These are phyloP conservation scores for Kwoniella dendrophila DNA, from an alignment of 768 basidiomycete genomes.

Conservation along the genomic window DNA sequence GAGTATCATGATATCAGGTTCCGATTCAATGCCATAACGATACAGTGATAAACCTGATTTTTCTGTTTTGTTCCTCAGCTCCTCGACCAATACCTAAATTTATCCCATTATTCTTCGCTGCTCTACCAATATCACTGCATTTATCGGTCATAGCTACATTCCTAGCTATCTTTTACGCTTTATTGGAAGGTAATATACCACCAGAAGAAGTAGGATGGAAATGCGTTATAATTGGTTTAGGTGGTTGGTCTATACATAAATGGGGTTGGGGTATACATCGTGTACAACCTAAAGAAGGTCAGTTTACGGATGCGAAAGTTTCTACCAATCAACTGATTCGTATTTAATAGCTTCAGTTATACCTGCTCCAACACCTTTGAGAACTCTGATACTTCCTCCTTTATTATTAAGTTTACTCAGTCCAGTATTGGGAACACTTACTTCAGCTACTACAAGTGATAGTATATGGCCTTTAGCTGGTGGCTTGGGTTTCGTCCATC, in stretches of 20 bases:
- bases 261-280: conserved; percentile 38
- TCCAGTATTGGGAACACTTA: conserved; percentile 87
- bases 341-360: conserved; percentile 16
- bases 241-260: conserved; percentile 21
- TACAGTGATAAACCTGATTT: background rate
- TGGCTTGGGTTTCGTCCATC: conserved; percentile 76
- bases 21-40: too few species aligned
- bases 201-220: conserved; percentile 36
- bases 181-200: conserved; percentile 24
- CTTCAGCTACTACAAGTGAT: conserved; percentile 92
- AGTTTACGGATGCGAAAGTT: too few species aligned
- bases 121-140: conserved; percentile 74
- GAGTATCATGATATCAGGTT: conserved; percentile 18
- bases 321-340: background rate
- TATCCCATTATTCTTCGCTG: conserved; percentile 32
- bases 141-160: conserved; percentile 78
- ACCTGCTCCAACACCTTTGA: conserved; percentile 39
- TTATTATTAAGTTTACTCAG: conserved; percentile 85
- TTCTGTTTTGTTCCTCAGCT: conserved; percentile 18
- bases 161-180: conserved; percentile 67
- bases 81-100: conserved; percentile 32
- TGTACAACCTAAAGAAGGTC: conserved; percentile 1
- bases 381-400: conserved; percentile 69
- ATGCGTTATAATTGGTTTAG: conserved; percentile 24
- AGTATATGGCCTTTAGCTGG: conserved; percentile 96